Evolutionary conservation across 306 rosid genomes (phyloP), one percentile per base, ranked within the genome.

Genomic region (Castanea crenata): DNA sequence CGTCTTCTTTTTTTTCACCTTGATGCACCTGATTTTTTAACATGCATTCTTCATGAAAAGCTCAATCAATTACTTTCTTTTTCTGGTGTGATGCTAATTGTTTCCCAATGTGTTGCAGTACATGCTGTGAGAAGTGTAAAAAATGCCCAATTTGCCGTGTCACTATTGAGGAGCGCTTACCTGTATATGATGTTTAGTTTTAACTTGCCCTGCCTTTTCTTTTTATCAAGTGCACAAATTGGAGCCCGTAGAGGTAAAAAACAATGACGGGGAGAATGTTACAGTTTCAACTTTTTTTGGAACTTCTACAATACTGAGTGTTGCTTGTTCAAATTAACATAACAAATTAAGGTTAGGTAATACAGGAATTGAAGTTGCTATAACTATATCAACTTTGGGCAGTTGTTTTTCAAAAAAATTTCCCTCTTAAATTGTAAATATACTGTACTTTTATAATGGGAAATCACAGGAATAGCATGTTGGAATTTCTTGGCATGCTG

Each of bases 101-200:
- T 27, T 78, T 78, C 59, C 71, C 31, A 31, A 80, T 79, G 35
- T 61, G 18, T 81, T 90, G 92, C 96, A 96, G 99, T 79, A 13
- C 58, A 75, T 96, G 99, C 91, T 89, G 90, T 12, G 94, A 83
- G 82, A 96, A 89, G 85, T 93, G 98, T 80, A 91, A 89, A 86
- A 87, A 82, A 59, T 96, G 99, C 83, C 99, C 99, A 1, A 92
- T 96, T 80, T 96, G 99, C 83, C 97, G 96, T 0, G 75, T 88
- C 57, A 7, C 79, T 9, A 88, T 96, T 7, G 93, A 90, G 78
- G 90, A 96, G 85, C 86, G 90, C 61, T 79, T 96, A 76, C 91
- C 93, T 58, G 99, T 96, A 69, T 96, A 82, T 68, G 99, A 96
- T 81, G 99, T 93, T 74, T 96, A 93, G 85, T 72, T 77, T 77